Percentiles rank a stretch among this genome's conserved stretches.
These are phyloP conservation scores for Penicillium atrosanguineum DNA, from an alignment of 495 filamentous ascomycete genomes.

Conservation along the genomic window DNA sequence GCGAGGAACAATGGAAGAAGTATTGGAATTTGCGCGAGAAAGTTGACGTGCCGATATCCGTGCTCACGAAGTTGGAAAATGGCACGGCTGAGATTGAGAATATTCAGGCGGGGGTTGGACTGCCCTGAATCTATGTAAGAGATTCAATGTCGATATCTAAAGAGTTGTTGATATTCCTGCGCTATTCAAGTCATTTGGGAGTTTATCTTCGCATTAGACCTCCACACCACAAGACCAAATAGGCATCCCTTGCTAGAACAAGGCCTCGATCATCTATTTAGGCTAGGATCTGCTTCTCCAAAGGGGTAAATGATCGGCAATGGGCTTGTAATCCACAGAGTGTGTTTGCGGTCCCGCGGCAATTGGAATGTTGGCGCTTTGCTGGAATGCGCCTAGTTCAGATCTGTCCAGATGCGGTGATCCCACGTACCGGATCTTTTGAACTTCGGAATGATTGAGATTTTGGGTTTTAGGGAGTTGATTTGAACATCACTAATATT, in stretches of 20 bases:
- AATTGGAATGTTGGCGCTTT: not conserved
- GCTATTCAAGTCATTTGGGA: no score
- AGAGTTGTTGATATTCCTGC: no score
- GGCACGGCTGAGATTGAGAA: conserved; percentile 6
- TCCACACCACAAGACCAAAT: no score
- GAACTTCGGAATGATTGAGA: not conserved
- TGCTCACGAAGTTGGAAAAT: conserved; percentile 1
- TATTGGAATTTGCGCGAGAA: conserved; percentile 14
- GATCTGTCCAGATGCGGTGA: not conserved
- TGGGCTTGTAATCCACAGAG: not conserved
- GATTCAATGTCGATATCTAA: no score
- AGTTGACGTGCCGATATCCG: conserved; percentile 3
- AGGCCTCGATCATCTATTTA: no score
- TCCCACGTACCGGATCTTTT: not conserved
- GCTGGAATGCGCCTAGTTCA: not conserved
- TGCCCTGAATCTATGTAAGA: not conserved
- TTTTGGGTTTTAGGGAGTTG: no score
- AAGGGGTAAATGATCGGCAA: not conserved
- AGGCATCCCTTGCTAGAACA: no score
- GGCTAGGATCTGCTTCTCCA: no score
- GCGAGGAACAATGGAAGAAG: conserved; percentile 5
- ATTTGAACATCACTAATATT: no score
- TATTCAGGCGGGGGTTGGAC: not conserved
- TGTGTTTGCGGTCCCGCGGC: not conserved
- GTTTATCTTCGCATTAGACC: no score